phyloP scores from a whole-genome alignment of 139 green algal genomes.

The Diplosphaera chodatii region DNA sequence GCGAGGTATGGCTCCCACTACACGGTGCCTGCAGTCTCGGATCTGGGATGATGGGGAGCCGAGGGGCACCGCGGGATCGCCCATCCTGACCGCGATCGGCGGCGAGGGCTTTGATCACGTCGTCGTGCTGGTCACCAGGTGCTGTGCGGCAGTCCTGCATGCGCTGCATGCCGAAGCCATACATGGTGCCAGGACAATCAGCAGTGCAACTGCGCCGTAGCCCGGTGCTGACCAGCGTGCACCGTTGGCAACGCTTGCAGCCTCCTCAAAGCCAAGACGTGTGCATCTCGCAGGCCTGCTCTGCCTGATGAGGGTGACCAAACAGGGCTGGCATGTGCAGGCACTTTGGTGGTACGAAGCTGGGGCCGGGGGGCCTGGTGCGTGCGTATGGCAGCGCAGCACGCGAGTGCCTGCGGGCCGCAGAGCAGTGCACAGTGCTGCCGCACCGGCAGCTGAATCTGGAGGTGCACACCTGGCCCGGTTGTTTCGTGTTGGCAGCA shows the following conservation, averaged over 20 bases:
- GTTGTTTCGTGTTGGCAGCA: background rate
- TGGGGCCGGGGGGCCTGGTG: conserved; percentile 76
- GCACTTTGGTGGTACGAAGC: conserved; percentile 82
- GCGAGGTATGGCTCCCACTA: too few species aligned
- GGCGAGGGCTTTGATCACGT: conserved; percentile 59
- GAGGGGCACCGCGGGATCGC: conserved; percentile 67
- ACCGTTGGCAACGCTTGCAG: too few species aligned
- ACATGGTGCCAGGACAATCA: too few species aligned
- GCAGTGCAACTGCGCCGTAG: too few species aligned
- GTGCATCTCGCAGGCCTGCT: too few species aligned
- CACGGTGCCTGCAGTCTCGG: conserved; percentile 14
- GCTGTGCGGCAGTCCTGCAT: background rate
- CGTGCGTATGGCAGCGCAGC: conserved; percentile 74
- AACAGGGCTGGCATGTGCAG: too few species aligned
- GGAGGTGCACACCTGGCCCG: conserved; percentile 12
- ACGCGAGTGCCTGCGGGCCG: conserved; percentile 51
- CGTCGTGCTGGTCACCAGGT: conserved; percentile 64
- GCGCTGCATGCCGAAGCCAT: too few species aligned
- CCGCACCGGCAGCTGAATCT: background rate
- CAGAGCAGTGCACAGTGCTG: conserved; percentile 1
- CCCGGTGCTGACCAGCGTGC: too few species aligned
- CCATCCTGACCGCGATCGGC: conserved; percentile 79
- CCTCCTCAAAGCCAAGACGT: too few species aligned
- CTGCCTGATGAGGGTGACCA: too few species aligned
- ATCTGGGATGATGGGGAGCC: conserved; percentile 10